These are phyloP conservation scores for Fraxinus anomala DNA, from an alignment of 257 asterid genomes.

Conservation along the genomic window DNA sequence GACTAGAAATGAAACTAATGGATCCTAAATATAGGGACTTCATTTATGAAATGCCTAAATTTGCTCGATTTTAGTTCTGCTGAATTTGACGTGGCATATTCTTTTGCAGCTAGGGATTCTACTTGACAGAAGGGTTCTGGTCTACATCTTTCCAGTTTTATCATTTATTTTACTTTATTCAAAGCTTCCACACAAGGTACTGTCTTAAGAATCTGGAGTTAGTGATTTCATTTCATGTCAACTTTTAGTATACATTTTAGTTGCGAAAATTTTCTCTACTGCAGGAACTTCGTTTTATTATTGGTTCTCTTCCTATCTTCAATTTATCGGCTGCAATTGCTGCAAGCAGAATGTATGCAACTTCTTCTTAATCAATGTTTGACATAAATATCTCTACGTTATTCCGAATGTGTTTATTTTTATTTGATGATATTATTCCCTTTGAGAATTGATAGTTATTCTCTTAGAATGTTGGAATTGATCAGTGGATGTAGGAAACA, in stretches of 20 bases:
- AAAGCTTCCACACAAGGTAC: constrained; percentile 97
- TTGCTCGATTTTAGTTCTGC: constrained; percentile 18
- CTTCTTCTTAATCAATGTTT: constrained; percentile 18
- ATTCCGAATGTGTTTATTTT: background rate
- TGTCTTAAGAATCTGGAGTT: constrained; percentile 6
- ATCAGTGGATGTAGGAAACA: background rate
- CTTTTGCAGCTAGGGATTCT: constrained; percentile 79
- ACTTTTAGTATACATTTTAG: constrained; percentile 9
- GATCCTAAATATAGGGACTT: constrained; percentile 15
- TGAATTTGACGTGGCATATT: constrained; percentile 31
- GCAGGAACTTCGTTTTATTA: constrained; percentile 95
- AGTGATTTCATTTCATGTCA: constrained; percentile 22
- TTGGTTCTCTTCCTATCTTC: constrained; percentile 87
- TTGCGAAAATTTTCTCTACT: constrained; percentile 34
- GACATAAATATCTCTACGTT: background rate
- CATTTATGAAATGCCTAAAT: background rate
- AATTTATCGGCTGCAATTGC: constrained; percentile 92
- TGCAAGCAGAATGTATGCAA: constrained; percentile 80
- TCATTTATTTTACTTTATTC: constrained; percentile 82
- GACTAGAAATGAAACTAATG: background rate
- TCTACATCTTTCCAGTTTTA: constrained; percentile 68
- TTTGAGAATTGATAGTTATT: background rate
- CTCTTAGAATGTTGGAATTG: background rate
- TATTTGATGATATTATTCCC: background rate
- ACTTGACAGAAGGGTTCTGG: constrained; percentile 69